A percentile compares a stretch with the other conserved stretches of the same genome.
Evolutionary conservation across 352 stramenopile species (phyloP).

Genomic region (Hyaloperonospora brassicae): DNA sequence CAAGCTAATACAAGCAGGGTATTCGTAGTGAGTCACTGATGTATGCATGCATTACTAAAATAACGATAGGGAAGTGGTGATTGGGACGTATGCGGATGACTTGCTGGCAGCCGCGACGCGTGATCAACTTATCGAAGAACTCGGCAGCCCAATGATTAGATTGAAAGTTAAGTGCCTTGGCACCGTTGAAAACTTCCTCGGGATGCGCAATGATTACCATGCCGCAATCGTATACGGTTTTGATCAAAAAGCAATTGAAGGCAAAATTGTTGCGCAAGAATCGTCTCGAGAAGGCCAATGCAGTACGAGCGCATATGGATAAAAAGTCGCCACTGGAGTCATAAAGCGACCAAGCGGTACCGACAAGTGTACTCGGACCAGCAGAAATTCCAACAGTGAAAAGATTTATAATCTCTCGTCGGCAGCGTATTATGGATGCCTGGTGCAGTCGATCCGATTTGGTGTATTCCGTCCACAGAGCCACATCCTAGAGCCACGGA

Average conservation of each 20-base stretch:
- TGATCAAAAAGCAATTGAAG: neutral
- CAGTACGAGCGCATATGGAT: neutral
- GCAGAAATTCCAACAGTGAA: neutral
- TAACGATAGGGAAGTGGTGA: neutral
- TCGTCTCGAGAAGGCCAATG: neutral
- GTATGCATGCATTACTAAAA: too few species aligned
- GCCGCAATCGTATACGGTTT: neutral
- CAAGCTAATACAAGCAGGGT: too few species aligned
- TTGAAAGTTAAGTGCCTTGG: conserved; percentile 1
- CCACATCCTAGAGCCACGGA: neutral
- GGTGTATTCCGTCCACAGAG: neutral
- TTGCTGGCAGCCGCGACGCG: neutral
- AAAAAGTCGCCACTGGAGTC: neutral
- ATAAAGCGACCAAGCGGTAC: neutral
- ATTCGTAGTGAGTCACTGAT: too few species aligned
- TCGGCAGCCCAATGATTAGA: neutral
- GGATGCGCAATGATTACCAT: conserved; percentile 1
- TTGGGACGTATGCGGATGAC: neutral
- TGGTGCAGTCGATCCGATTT: neutral
- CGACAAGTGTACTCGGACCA: neutral
- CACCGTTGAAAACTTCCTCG: neutral
- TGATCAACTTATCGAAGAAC: neutral
- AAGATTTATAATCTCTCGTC: neutral
- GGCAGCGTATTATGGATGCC: too few species aligned
- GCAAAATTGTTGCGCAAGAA: neutral